Percentiles rank a stretch among this genome's conserved stretches.
These are phyloP conservation scores for Coelastrella sp. DNA, from an alignment of 139 green algal species.

Conservation along the genomic window DNA sequence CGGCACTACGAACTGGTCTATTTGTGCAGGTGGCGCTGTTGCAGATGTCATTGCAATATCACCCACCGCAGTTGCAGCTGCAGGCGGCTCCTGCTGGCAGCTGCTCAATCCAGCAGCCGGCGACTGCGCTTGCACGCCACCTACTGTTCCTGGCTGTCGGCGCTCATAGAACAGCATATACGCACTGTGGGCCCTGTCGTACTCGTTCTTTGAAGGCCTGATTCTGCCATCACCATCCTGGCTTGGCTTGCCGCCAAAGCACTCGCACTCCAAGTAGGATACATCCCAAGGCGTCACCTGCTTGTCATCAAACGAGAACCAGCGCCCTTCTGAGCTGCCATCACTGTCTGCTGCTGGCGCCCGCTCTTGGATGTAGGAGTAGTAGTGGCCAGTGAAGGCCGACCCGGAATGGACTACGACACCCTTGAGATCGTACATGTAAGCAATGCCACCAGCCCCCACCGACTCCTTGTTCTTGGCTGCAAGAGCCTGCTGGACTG, in stretches of 20 bases:
- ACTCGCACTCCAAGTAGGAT: slow-evolving; percentile 81
- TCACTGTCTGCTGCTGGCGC: slow-evolving; percentile 35
- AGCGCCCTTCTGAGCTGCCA: slow-evolving; percentile 45
- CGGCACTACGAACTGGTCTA: slow-evolving; percentile 11
- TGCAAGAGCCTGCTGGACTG: slow-evolving; percentile 2
- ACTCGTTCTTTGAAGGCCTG: slow-evolving; percentile 55
- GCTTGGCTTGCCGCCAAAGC: slow-evolving; percentile 80
- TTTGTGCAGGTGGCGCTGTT: slow-evolving; percentile 3
- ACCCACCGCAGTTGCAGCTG: neutral
- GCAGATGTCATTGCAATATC: slow-evolving; percentile 11
- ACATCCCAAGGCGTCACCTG: slow-evolving; percentile 82
- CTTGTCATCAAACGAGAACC: slow-evolving; percentile 92
- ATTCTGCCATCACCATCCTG: slow-evolving; percentile 22
- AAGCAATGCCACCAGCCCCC: slow-evolving; percentile 48
- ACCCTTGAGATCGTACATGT: slow-evolving; percentile 88
- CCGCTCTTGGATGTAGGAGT: slow-evolving; percentile 90
- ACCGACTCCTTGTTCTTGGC: neutral
- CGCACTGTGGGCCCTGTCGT: slow-evolving; percentile 87
- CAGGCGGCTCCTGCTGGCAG: slow-evolving; percentile 11
- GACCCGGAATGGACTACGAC: slow-evolving; percentile 94
- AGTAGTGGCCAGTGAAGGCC: slow-evolving; percentile 96
- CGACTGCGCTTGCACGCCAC: neutral
- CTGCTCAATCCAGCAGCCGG: neutral
- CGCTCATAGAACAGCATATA: slow-evolving; percentile 98
- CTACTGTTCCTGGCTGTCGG: slow-evolving; percentile 32